phyloP scores from a whole-genome alignment of 2,329 filamentous ascomycete genomes.

The Aspergillus caelatus region DNA sequence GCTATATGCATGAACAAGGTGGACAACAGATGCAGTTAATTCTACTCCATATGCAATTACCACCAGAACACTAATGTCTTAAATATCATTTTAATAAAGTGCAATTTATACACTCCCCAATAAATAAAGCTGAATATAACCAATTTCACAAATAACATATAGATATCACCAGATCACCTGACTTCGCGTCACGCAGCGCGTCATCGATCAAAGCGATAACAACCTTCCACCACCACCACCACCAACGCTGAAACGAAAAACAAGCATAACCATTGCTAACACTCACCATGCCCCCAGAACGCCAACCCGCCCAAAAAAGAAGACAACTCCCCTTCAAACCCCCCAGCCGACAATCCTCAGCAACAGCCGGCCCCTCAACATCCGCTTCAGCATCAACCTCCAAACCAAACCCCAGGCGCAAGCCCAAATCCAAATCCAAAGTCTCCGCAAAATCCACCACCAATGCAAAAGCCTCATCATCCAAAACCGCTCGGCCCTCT shows the following conservation, averaged over 20 bases:
- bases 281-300: conserved; percentile 20
- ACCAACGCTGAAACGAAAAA: not conserved
- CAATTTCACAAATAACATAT: not conserved
- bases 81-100: not conserved
- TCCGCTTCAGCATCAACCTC: conserved; percentile 15
- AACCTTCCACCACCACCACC: not conserved
- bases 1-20: not conserved
- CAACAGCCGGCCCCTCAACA: conserved; percentile 28
- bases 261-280: not conserved
- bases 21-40: not conserved
- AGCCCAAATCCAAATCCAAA: conserved; percentile 11
- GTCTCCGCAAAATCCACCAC: not conserved
- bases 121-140: not conserved
- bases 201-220: not conserved
- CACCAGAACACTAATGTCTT: not conserved
- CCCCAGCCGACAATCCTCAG: conserved; percentile 39
- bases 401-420: conserved; percentile 5
- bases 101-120: not conserved
- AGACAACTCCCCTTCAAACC: conserved; percentile 49
- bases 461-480: conserved; percentile 7
- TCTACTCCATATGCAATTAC: not conserved
- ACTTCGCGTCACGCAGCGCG: conserved; percentile 21
- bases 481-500: conserved; percentile 12
- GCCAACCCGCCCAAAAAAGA: conserved; percentile 37
- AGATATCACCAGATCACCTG: conserved; percentile 16